These are phyloP conservation scores for Phytophthora nicotianae DNA, from an alignment of 352 stramenopile genomes.

Conservation along the genomic window DNA sequence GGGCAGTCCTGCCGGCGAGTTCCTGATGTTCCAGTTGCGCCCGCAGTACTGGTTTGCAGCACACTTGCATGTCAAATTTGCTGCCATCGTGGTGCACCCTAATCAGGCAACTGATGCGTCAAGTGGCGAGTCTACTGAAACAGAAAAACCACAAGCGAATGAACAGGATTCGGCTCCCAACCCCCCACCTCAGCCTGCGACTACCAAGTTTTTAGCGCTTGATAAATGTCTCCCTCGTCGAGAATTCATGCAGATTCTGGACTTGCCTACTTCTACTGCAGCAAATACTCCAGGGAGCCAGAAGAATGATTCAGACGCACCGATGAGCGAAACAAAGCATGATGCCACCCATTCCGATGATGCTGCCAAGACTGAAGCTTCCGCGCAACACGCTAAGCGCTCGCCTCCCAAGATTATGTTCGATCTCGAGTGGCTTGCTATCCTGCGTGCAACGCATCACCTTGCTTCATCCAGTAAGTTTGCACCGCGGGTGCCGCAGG, in stretches of 20 bases:
- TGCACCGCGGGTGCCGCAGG: slow-evolving; percentile 66
- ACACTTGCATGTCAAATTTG: slow-evolving; percentile 99
- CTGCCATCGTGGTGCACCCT: slow-evolving; percentile 92
- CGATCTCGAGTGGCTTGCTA: slow-evolving; percentile 95
- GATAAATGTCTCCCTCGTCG: slow-evolving; percentile 98
- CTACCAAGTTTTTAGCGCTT: slow-evolving; percentile 82
- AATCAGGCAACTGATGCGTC: slow-evolving; percentile 12
- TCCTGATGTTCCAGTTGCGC: slow-evolving; percentile 92
- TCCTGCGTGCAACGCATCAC: slow-evolving; percentile 93
- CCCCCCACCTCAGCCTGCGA: slow-evolving; percentile 16
- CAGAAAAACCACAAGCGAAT: slow-evolving; percentile 3
- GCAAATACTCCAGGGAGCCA: background rate
- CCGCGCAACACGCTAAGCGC: slow-evolving; percentile 1
- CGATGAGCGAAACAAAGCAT: slow-evolving; percentile 9
- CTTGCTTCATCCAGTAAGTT: slow-evolving; percentile 75
- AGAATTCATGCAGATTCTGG: slow-evolving; percentile 95
- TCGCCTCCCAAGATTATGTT: slow-evolving; percentile 84
- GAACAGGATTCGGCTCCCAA: slow-evolving; percentile 16
- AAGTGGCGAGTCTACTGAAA: slow-evolving; percentile 3
- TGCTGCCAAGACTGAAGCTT: slow-evolving; percentile 2
- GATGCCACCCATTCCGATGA: slow-evolving; percentile 3
- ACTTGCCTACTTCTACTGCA: slow-evolving; percentile 52
- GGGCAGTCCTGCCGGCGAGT: slow-evolving; percentile 92
- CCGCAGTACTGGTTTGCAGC: slow-evolving; percentile 97
- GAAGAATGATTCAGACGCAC: background rate